Percentiles rank a stretch among this genome's conserved stretches.
phyloP scores from a whole-genome alignment of 2,329 filamentous ascomycete species.

The Sarocladium brachiariae region DNA sequence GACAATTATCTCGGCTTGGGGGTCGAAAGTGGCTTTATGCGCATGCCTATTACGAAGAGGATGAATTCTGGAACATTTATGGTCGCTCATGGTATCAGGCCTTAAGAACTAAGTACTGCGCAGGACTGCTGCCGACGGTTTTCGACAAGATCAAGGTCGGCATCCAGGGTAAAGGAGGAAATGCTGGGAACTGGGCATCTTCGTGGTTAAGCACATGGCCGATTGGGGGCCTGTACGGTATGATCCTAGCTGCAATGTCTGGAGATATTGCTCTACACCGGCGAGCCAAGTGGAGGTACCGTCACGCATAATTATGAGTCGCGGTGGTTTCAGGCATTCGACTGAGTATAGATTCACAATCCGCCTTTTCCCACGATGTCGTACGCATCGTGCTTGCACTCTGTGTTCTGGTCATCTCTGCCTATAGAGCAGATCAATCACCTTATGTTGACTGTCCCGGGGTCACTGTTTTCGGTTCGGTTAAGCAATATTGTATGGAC shows the following conservation, averaged over 20 bases:
- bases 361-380: no score
- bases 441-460: no score
- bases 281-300: slow-evolving; percentile 4
- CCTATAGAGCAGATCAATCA: no score
- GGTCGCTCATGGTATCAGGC: slow-evolving; percentile 50
- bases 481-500: no score
- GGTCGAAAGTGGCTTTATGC: slow-evolving; percentile 81
- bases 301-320: neutral
- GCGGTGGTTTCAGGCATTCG: no score
- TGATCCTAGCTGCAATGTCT: slow-evolving; percentile 15
- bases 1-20: slow-evolving; percentile 53
- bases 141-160: slow-evolving; percentile 59
- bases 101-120: slow-evolving; percentile 52
- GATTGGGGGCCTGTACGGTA: slow-evolving; percentile 17
- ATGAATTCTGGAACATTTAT: slow-evolving; percentile 58
- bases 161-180: slow-evolving; percentile 15
- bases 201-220: slow-evolving; percentile 14
- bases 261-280: slow-evolving; percentile 16
- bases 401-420: no score
- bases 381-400: no score
- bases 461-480: no score
- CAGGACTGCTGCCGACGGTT: slow-evolving; percentile 50
- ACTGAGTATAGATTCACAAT: no score
- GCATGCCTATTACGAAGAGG: slow-evolving; percentile 65
- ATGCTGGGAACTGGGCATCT: neutral